Base-by-base conservation (phyloP, 495 filamentous ascomycete genomes). In the Xeromyces bisporus region DNA sequence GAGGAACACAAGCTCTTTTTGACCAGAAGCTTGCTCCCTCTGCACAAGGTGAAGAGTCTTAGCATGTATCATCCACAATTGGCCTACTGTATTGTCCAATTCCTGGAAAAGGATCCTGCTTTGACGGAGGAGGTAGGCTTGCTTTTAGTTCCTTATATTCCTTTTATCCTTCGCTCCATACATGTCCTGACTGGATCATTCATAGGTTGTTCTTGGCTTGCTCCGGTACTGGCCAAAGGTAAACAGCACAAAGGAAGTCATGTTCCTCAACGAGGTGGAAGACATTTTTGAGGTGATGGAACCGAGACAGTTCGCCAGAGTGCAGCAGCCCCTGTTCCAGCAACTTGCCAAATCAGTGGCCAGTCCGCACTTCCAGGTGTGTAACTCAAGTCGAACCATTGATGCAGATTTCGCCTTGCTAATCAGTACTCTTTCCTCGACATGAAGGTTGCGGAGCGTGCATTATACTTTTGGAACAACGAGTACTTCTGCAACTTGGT, bases 221-320 rank as follows among this genome's bases (percentile, higher is more conserved):
- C 63, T 99, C 37, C 75, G 89, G 42, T 99, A 93, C 52, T 99
- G 89, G 89, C 89, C 89, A 15, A 99, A 99, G 62, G 81, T 86
- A 31, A 99, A 99, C 51, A 96, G 91, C 50, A 96, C 91, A 8
- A 99, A 99, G 50, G 89, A 99, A 50, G 89, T 99, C 43, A 99
- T 99, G 89, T 99, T 85, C 55, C 64, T 99, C 43, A 99, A 99
- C 43, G 89, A 99, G 48, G 91, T 99, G 6, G 89, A 99, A 50
- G 89, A 99, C 49, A 99, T 96, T 35, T 99, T 99, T 44, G 89
- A 99, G 62, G 89, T 99, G 21, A 99, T 99, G 89, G 89, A 99
- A 45, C 89, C 89, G 4, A 83, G 79, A 24, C 91, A 99, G 53
- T 99, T 99, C 44, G 85, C 85, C 32, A 99, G 96, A 57, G 87